phyloP scores from a whole-genome alignment of 495 filamentous ascomycete genomes.

The Annulohypoxylon moriforme region DNA sequence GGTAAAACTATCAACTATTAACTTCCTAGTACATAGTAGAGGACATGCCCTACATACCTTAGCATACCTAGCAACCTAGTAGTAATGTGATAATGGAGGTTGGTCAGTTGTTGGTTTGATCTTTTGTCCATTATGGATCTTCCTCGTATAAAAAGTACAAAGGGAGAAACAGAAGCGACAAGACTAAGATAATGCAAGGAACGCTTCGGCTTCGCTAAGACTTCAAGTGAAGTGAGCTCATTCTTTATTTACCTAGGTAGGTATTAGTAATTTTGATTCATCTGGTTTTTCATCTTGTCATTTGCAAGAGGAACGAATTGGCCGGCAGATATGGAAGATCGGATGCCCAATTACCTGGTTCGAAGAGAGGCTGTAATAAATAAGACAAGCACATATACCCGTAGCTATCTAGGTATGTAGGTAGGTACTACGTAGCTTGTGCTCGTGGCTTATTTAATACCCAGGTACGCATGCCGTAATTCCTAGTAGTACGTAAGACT shows the following conservation, averaged over 20 bases:
- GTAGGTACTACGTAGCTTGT: neutral
- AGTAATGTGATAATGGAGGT: slow-evolving; percentile 12
- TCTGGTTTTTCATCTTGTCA: slow-evolving; percentile 13
- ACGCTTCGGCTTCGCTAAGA: neutral
- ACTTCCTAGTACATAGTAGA: slow-evolving; percentile 1
- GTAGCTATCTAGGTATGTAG: neutral
- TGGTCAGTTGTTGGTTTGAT: slow-evolving; percentile 15
- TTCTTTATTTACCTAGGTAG: neutral
- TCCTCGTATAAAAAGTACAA: slow-evolving; percentile 4
- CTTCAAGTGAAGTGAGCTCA: slow-evolving; percentile 8
- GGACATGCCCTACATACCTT: neutral
- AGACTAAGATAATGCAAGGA: neutral
- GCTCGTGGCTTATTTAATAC: neutral
- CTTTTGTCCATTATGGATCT: neutral
- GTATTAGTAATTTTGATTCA: slow-evolving; percentile 35
- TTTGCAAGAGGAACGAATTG: slow-evolving; percentile 18
- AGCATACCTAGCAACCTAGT: too few species aligned
- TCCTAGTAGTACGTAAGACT: neutral
- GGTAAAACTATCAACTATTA: neutral
- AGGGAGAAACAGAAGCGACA: slow-evolving; percentile 1
- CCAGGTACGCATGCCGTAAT: neutral
- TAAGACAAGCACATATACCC: slow-evolving; percentile 39
- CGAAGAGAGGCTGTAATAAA: slow-evolving; percentile 39
- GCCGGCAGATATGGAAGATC: slow-evolving; percentile 15
- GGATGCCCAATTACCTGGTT: slow-evolving; percentile 36